Conservation (phyloP, 2,329 filamentous ascomycete species). For the Xylaria polymorpha region DNA sequence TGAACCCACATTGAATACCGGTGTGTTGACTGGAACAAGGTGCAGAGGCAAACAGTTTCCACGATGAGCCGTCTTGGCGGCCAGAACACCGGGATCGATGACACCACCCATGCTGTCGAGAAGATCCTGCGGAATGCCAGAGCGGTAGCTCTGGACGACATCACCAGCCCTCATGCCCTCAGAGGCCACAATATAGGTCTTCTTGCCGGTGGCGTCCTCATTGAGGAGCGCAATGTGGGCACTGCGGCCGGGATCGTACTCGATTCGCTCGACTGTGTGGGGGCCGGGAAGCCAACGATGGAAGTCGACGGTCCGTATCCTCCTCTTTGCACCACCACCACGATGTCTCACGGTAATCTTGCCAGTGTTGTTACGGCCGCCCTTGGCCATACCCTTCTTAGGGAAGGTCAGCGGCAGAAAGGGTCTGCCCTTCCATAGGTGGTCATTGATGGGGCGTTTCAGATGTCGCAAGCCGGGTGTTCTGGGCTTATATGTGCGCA, state of each 20-base stretch:
- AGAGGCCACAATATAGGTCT: constrained; percentile 94
- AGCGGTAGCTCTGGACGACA: constrained; percentile 88
- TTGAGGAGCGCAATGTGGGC: constrained; percentile 92
- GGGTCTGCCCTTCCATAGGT: constrained; percentile 94
- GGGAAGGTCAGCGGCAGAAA: constrained; percentile 85
- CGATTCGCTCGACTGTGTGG: constrained; percentile 91
- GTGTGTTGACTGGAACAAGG: constrained; percentile 95
- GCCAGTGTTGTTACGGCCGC: constrained; percentile 90
- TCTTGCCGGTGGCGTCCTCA: constrained; percentile 75
- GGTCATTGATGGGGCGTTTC: constrained; percentile 91
- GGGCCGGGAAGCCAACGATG: constrained; percentile 80
- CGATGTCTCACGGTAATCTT: constrained; percentile 89
- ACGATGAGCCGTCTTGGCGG: constrained; percentile 91
- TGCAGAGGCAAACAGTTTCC: constrained; percentile 96
- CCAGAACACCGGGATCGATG: constrained; percentile 94
- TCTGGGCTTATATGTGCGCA: constrained; percentile 92
- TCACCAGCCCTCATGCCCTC: constrained; percentile 95
- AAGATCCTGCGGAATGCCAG: constrained; percentile 87
- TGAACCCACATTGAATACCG: constrained; percentile 90
- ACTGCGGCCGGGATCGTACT: constrained; percentile 93
- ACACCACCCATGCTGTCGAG: constrained; percentile 92
- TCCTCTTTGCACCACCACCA: constrained; percentile 90
- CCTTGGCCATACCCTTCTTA: constrained; percentile 92
- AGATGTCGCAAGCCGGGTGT: constrained; percentile 94
- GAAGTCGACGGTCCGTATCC: constrained; percentile 94